Percentiles rank a stretch among this genome's conserved stretches.
Conservation (phyloP, 768 basidiomycete species). For the Amanita polypyramis region DNA sequence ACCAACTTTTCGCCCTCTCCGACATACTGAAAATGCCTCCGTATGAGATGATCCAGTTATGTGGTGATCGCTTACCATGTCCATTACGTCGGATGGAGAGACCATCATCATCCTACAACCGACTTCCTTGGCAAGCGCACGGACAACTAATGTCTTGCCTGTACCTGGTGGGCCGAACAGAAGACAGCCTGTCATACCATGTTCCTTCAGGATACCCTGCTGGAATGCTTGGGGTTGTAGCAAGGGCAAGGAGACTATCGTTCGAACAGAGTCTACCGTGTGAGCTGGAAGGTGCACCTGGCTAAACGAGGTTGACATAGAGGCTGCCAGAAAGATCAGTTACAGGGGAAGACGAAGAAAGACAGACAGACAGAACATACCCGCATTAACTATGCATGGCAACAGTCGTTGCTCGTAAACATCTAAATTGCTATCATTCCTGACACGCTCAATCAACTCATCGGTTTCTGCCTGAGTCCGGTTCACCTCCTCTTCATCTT, state of each 20-base stretch:
- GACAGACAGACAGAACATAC: constrained; percentile 26
- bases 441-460: constrained; percentile 69
- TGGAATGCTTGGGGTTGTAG: constrained; percentile 83
- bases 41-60: not conserved
- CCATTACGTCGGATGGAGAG: constrained; percentile 91
- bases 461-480: constrained; percentile 38
- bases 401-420: constrained; percentile 73
- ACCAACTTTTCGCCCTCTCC: constrained; percentile 89
- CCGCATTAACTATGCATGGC: constrained; percentile 77
- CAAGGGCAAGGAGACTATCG: constrained; percentile 82
- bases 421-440: constrained; percentile 66
- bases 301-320: constrained; percentile 74
- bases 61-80: constrained; percentile 53
- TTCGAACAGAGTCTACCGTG: constrained; percentile 88
- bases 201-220: constrained; percentile 82
- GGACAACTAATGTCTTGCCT: constrained; percentile 83
- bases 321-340: constrained; percentile 27
- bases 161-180: constrained; percentile 88
- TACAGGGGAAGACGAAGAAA: constrained; percentile 8
- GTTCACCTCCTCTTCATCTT: constrained; percentile 18
- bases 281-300: constrained; percentile 83
- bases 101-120: constrained; percentile 89
- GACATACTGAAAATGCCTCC: constrained; percentile 46
- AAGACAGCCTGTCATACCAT: constrained; percentile 85
- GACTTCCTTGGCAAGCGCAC: constrained; percentile 87